These are phyloP conservation scores for Kalanchoe fedtschenkoi DNA, from an alignment of 164 flowering plant species.

Conservation along the genomic window DNA sequence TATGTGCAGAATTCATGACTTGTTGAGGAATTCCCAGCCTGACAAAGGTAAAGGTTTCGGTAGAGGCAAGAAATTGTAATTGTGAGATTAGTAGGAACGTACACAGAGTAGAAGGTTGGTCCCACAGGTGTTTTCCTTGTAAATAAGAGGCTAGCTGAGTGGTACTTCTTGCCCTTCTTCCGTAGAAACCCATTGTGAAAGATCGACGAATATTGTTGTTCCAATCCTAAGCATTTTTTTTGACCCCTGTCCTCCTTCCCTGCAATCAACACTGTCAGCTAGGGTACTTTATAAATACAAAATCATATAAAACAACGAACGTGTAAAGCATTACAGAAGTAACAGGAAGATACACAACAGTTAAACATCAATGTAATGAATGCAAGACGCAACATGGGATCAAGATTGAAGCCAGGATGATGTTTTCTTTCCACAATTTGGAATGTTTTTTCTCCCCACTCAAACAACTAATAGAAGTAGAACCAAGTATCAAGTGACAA, in stretches of 20 bases:
- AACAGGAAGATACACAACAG: too few species aligned
- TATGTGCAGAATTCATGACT: conserved; percentile 32
- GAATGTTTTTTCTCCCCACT: too few species aligned
- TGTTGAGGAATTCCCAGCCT: conserved; percentile 57
- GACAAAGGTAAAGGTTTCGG: conserved; percentile 50
- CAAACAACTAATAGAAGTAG: too few species aligned
- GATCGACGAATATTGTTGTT: background rate
- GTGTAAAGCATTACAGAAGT: too few species aligned
- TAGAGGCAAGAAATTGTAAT: conserved; percentile 7
- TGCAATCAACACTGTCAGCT: too few species aligned
- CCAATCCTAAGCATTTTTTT: background rate
- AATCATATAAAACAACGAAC: too few species aligned
- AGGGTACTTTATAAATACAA: too few species aligned
- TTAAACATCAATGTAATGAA: too few species aligned
- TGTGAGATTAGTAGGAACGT: conserved; percentile 17
- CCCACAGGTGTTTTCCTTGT: conserved; percentile 26
- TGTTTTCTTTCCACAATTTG: too few species aligned
- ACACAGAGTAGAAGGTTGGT: conserved; percentile 50
- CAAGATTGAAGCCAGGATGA: too few species aligned
- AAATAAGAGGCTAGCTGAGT: conserved; percentile 43
- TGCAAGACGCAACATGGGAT: too few species aligned
- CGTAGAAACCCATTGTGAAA: conserved; percentile 13
- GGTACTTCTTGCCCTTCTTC: conserved; percentile 49
- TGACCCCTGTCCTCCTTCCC: background rate
- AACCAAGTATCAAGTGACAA: too few species aligned